Evolutionary conservation across 169 alveolate species (phyloP).

Genomic region (Besnoitia besnoiti): DNA sequence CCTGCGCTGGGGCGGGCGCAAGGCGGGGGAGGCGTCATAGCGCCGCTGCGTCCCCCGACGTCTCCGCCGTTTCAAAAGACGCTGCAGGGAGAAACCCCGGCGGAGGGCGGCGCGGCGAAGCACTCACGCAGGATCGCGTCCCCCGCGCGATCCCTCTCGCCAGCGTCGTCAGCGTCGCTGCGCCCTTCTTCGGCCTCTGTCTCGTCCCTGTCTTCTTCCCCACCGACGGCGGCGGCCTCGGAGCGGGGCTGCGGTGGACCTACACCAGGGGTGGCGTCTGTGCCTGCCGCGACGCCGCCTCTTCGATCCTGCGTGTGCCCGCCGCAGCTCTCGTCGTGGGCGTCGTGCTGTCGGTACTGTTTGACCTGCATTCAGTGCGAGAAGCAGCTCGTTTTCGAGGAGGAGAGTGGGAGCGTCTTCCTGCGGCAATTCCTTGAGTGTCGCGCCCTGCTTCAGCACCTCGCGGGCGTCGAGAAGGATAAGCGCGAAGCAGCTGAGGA

Average conservation of each 20-base stretch:
- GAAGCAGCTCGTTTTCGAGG: not conserved
- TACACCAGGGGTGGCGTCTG: not conserved
- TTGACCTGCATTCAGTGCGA: not conserved
- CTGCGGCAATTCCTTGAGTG: conserved; percentile 1
- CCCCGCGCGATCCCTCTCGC: too few relatives aligned
- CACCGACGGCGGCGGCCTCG: not conserved
- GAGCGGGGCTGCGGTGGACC: not conserved
- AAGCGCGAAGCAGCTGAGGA: not conserved
- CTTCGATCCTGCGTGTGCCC: not conserved
- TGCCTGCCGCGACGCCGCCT: not conserved
- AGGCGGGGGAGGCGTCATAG: too few relatives aligned
- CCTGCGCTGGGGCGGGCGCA: too few relatives aligned
- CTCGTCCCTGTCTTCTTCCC: not conserved
- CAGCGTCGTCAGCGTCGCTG: too few relatives aligned
- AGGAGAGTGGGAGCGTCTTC: not conserved
- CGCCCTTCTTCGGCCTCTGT: not conserved
- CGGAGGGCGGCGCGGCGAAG: too few relatives aligned
- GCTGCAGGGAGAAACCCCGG: too few relatives aligned
- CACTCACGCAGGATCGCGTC: too few relatives aligned
- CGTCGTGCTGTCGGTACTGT: conserved; percentile 24
- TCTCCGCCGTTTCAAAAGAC: too few relatives aligned
- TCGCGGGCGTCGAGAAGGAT: not conserved
- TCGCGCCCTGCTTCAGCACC: not conserved
- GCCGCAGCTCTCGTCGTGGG: not conserved
- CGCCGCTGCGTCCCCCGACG: too few relatives aligned